Percentiles rank a stretch among this genome's conserved stretches.
Conservation (phyloP, 495 filamentous ascomycete genomes). For the Aspergillus panamensis region DNA sequence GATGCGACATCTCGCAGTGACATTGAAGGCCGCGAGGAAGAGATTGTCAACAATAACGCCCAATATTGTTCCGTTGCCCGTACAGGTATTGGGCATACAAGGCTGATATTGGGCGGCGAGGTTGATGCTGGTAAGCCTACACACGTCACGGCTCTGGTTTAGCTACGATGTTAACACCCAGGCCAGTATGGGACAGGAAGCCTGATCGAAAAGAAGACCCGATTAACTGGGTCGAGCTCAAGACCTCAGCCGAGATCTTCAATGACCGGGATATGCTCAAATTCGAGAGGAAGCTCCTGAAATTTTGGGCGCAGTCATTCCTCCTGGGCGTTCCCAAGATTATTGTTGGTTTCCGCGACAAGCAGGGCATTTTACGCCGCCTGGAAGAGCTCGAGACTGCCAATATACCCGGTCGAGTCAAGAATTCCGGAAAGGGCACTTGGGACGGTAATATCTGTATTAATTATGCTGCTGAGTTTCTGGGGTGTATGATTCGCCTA, state of each 20-base stretch:
- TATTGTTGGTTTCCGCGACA: conserved; percentile 80
- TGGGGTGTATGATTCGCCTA: conserved; percentile 57
- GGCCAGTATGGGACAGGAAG: conserved; percentile 76
- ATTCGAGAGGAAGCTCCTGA: conserved; percentile 85
- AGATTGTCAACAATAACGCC: conserved; percentile 76
- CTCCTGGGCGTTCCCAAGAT: conserved; percentile 89
- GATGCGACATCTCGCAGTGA: conserved; percentile 62
- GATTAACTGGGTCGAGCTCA: conserved; percentile 92
- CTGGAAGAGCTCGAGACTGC: conserved; percentile 76
- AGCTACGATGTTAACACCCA: not conserved
- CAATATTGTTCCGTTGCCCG: conserved; percentile 93
- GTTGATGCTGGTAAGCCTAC: conserved; percentile 74
- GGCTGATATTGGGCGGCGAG: conserved; percentile 83
- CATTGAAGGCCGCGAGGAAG: conserved; percentile 70
- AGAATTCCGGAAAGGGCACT: conserved; percentile 54
- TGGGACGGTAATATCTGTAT: conserved; percentile 94
- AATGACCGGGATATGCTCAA: conserved; percentile 62
- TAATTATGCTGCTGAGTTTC: conserved; percentile 73
- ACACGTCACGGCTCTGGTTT: not conserved
- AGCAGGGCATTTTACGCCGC: conserved; percentile 64
- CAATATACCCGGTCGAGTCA: conserved; percentile 69
- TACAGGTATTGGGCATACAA: conserved; percentile 72
- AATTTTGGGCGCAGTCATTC: conserved; percentile 96
- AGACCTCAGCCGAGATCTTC: conserved; percentile 72
- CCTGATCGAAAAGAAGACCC: conserved; percentile 59